Base-by-base conservation (phyloP, 306 rosid genomes). In the Gastrolobium bilobum region DNA sequence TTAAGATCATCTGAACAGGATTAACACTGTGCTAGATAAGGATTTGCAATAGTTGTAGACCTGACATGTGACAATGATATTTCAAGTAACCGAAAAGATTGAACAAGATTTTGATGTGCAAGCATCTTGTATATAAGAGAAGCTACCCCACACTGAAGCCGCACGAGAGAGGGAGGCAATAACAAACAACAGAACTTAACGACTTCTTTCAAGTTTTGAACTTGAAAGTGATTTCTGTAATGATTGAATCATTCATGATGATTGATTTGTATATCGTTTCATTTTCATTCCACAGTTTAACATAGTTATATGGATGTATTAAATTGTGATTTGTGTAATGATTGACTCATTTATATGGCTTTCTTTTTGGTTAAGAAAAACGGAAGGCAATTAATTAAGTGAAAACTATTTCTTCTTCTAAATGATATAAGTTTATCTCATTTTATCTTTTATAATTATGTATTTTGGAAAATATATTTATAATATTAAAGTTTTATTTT, bases 101-200 rank as follows among this genome's bases (percentile, higher is more conserved):
- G 89, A 83, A 82, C 65, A 84, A 64, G 90, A 90, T 91, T 90
- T 86, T 84, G 91, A 89, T 86, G 88, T 84, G 58, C 75, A 59
- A 83, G 68, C 71, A 71, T 67, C 58, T 47, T 44, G 35, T 81
- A 81, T 81, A 69, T 82, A 82, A 80, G n/a, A 81, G 77, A 65
- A 85, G 80, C 79, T 89, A 71, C 88, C 91, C 93, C 81, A 84
- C 87, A 30, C 43, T 30, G 5, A 5, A 72, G 50, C 68, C 68
- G 38, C 78, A 63, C 73, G 39, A 20, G 14, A 57, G 47, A 73
- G n/a, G 10, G 29, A 43, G 64, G 70, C 82, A 75, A 63, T 68
- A 10, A 53, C 79, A 79, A 75, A 60, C 78, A 71, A 79, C 83
- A 86, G 62, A 51, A 66, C 7, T 56, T 79, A 72, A 79, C 71